These are phyloP conservation scores for Botryotinia globosa DNA, from an alignment of 2,329 filamentous ascomycete species.

Conservation along the genomic window DNA sequence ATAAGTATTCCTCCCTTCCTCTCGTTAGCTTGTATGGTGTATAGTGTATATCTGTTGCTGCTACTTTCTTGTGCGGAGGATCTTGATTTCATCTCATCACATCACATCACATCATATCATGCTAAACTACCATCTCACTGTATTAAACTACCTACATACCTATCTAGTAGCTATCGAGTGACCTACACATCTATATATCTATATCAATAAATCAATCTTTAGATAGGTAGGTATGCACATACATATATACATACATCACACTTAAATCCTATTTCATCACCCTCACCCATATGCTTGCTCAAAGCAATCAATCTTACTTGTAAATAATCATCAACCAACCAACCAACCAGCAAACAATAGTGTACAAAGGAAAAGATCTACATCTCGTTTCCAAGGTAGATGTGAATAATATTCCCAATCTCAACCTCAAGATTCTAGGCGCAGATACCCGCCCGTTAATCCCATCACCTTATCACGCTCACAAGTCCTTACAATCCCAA, in stretches of 20 bases:
- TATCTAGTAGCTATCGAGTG: too few relatives aligned
- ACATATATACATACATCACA: neutral
- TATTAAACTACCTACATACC: too few relatives aligned
- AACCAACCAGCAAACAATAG: neutral
- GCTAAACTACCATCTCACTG: too few relatives aligned
- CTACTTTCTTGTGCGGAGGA: too few relatives aligned
- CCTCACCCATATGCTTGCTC: neutral
- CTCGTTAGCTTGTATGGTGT: too few relatives aligned
- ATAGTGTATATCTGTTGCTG: too few relatives aligned
- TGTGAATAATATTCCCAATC: neutral
- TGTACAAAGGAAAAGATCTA: neutral
- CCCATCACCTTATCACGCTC: neutral
- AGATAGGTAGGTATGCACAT: too few relatives aligned
- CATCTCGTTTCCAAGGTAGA: neutral
- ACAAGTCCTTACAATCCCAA: neutral
- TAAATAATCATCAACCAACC: neutral
- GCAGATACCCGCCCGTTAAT: neutral
- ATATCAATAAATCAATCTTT: too few relatives aligned
- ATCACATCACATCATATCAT: too few relatives aligned
- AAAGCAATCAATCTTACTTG: neutral
- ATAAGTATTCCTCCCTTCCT: too few relatives aligned
- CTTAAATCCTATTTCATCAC: neutral
- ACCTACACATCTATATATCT: too few relatives aligned
- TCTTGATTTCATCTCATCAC: too few relatives aligned
- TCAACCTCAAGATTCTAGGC: neutral